These are phyloP conservation scores for Bipolaris gigantea DNA, from an alignment of 2,329 filamentous ascomycete species.

Conservation along the genomic window DNA sequence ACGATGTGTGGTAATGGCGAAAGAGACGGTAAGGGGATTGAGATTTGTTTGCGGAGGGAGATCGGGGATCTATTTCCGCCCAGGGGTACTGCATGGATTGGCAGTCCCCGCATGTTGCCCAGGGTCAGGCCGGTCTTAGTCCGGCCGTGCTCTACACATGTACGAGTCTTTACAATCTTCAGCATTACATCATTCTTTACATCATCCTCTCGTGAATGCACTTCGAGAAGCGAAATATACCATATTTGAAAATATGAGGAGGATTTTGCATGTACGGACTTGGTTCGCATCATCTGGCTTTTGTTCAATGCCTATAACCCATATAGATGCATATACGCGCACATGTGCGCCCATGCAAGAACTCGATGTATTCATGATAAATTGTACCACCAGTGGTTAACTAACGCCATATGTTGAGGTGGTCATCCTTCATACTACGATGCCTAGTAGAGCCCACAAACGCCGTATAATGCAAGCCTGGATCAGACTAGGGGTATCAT, in stretches of 20 bases:
- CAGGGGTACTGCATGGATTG: constrained; percentile 10
- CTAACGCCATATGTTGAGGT: constrained; percentile 4
- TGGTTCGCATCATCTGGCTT: neutral
- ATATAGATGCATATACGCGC: neutral
- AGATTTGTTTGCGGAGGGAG: constrained; percentile 21
- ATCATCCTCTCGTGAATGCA: neutral
- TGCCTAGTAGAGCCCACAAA: constrained; percentile 17
- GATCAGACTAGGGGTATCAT: constrained; percentile 34
- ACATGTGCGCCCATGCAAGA: neutral
- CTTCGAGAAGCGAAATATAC: neutral
- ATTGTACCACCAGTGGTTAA: neutral
- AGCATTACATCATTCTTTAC: neutral
- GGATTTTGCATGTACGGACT: neutral
- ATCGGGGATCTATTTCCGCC: constrained; percentile 19
- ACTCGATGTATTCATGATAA: neutral
- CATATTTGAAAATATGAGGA: neutral
- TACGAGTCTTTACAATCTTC: neutral
- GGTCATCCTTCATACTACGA: constrained; percentile 9
- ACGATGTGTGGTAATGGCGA: constrained; percentile 9
- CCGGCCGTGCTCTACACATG: neutral
- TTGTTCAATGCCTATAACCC: neutral
- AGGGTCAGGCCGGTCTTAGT: constrained; percentile 12
- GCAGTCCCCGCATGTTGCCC: constrained; percentile 14
- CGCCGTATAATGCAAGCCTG: constrained; percentile 33
- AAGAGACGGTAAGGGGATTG: constrained; percentile 15